These are phyloP conservation scores for Candida parachauliodes DNA, from an alignment of 805 yeast species.

Conservation along the genomic window DNA sequence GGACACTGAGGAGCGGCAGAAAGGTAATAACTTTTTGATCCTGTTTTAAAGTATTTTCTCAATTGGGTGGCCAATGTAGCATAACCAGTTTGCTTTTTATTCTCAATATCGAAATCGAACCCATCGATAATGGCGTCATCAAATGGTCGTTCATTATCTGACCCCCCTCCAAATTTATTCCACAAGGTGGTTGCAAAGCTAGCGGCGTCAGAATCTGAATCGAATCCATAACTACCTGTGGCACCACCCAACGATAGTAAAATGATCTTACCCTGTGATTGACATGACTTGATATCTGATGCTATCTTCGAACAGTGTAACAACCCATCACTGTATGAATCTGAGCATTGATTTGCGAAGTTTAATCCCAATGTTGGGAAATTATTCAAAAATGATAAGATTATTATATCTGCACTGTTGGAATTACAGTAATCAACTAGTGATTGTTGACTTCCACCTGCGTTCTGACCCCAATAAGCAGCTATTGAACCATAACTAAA, in stretches of 20 bases:
- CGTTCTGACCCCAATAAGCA: constrained; percentile 81
- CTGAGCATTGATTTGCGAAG: constrained; percentile 18
- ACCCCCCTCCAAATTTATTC: constrained; percentile 29
- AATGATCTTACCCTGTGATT: constrained; percentile 66
- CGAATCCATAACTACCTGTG: constrained; percentile 45
- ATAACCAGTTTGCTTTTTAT: constrained; percentile 19
- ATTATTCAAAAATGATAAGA: constrained; percentile 62
- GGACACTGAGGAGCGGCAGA: constrained; percentile 94
- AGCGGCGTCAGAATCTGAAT: constrained; percentile 51
- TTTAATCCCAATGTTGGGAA: constrained; percentile 41
- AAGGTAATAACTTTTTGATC: constrained; percentile 56
- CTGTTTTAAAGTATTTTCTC: constrained; percentile 13
- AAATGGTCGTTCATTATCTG: constrained; percentile 20
- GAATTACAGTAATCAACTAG: constrained; percentile 53
- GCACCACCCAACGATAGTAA: constrained; percentile 61
- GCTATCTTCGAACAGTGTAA: constrained; percentile 35
- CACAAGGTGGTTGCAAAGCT: constrained; percentile 40
- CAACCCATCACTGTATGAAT: constrained; percentile 37
- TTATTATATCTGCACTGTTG: constrained; percentile 62
- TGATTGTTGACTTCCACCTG: constrained; percentile 30
- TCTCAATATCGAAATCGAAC: constrained; percentile 33
- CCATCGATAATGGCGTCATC: constrained; percentile 31
- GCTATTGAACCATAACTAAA: constrained; percentile 40
- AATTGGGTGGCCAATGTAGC: constrained; percentile 28
- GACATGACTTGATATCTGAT: constrained; percentile 69